Conservation (phyloP, 805 yeast species). For the Wickerhamiella azymoides region DNA sequence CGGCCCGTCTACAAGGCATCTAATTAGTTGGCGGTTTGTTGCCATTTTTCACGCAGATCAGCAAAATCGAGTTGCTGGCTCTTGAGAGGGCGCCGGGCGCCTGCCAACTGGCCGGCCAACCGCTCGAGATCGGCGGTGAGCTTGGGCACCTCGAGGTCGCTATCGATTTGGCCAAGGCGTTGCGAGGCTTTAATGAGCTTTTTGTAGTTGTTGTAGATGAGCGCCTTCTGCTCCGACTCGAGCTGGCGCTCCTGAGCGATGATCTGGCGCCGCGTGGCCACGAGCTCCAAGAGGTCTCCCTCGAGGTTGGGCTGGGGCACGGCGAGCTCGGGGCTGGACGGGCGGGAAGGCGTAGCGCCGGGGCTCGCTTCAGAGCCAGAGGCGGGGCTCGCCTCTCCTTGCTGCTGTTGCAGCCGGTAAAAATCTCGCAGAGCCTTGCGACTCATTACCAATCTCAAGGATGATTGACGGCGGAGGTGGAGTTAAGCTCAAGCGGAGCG, state of each 20-base stretch:
- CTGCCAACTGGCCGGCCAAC: background rate
- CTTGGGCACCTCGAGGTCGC: background rate
- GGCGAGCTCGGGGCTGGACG: constrained; percentile 15
- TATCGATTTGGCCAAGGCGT: constrained; percentile 19
- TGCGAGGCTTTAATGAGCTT: constrained; percentile 26
- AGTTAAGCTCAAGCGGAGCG: background rate
- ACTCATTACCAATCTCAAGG: background rate
- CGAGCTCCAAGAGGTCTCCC: constrained; percentile 17
- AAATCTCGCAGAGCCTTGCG: constrained; percentile 25
- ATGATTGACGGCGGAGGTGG: constrained; percentile 6
- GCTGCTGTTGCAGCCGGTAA: constrained; percentile 22
- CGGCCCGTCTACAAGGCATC: too few relatives aligned
- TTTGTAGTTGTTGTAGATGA: constrained; percentile 28
- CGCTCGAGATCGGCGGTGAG: background rate
- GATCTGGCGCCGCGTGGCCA: constrained; percentile 20
- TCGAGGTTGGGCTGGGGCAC: constrained; percentile 15
- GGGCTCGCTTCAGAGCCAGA: too few relatives aligned
- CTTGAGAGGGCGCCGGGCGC: background rate
- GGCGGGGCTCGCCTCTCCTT: too few relatives aligned
- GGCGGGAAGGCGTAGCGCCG: constrained; percentile 11
- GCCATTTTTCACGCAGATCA: background rate
- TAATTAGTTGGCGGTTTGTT: too few relatives aligned
- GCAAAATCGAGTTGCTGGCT: background rate
- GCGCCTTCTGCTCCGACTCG: constrained; percentile 27
- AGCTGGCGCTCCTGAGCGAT: constrained; percentile 21